Conservation (phyloP, 768 basidiomycete species). For the Asterophora parasitica region DNA sequence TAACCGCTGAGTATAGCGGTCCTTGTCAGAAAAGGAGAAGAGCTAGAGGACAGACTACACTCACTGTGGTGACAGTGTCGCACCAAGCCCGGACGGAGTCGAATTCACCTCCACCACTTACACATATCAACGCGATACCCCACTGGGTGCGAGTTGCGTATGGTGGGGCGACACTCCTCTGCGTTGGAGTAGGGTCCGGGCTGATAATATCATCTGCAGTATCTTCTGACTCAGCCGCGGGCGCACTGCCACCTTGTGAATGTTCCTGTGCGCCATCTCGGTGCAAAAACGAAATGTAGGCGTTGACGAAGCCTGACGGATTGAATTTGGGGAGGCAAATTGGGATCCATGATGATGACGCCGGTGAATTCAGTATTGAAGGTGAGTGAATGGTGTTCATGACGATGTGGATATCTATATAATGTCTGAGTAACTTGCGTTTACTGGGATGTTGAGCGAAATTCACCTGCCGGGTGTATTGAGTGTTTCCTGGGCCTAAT, state of each 20-base stretch:
- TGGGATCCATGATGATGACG: slow-evolving; percentile 89
- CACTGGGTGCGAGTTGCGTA: slow-evolving; percentile 19
- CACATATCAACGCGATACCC: slow-evolving; percentile 67
- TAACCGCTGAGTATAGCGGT: slow-evolving; percentile 46
- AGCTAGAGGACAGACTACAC: slow-evolving; percentile 4
- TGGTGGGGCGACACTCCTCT: neutral
- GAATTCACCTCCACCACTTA: slow-evolving; percentile 81
- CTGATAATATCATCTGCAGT: neutral
- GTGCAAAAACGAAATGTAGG: slow-evolving; percentile 74
- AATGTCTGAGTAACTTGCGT: neutral
- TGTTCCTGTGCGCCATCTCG: slow-evolving; percentile 23
- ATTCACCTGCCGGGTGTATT: slow-evolving; percentile 84
- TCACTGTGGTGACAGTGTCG: slow-evolving; percentile 56
- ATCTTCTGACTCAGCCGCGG: slow-evolving; percentile 6
- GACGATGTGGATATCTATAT: slow-evolving; percentile 81
- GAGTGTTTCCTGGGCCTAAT: slow-evolving; percentile 90
- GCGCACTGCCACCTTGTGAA: slow-evolving; percentile 11
- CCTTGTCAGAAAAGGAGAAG: neutral
- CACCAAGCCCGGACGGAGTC: slow-evolving; percentile 80
- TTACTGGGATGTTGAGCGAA: neutral
- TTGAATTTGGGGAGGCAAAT: slow-evolving; percentile 96
- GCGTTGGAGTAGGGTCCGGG: slow-evolving; percentile 11
- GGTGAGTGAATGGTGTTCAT: slow-evolving; percentile 87
- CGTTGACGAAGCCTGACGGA: slow-evolving; percentile 82
- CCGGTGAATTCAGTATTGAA: slow-evolving; percentile 70